Evolutionary conservation across 2,329 filamentous ascomycete genomes (phyloP).

Genomic region (Tolypocladium amazonense): DNA sequence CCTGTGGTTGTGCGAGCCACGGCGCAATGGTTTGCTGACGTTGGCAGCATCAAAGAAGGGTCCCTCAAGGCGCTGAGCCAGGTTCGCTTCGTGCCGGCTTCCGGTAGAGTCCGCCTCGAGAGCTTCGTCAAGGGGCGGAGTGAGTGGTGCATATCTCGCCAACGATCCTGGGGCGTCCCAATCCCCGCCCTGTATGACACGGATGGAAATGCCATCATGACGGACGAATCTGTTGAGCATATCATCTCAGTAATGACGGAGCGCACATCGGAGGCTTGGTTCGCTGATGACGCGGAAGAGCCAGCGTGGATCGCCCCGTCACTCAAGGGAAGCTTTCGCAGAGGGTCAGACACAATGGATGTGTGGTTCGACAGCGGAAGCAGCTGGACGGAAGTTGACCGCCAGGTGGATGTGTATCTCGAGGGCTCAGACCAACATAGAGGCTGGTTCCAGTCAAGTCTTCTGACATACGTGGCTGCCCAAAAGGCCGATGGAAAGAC

Average conservation of each 20-base stretch:
- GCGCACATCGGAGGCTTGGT: constrained; percentile 87
- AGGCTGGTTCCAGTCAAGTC: constrained; percentile 96
- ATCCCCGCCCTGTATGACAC: constrained; percentile 82
- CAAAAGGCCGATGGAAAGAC: constrained; percentile 27
- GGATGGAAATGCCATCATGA: constrained; percentile 66
- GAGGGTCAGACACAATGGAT: constrained; percentile 94
- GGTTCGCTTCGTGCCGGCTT: constrained; percentile 70
- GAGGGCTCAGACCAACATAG: constrained; percentile 95
- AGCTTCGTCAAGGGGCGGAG: constrained; percentile 80
- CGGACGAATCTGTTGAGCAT: constrained; percentile 67
- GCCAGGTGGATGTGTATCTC: constrained; percentile 73
- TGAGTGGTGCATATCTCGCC: constrained; percentile 97
- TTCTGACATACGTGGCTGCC: constrained; percentile 73
- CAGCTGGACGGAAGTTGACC: constrained; percentile 61
- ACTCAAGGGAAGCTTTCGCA: constrained; percentile 51
- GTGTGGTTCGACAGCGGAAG: constrained; percentile 99
- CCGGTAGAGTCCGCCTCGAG: constrained; percentile 63
- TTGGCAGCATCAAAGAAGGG: constrained; percentile 66
- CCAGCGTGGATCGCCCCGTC: constrained; percentile 63
- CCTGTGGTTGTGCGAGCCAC: constrained; percentile 88
- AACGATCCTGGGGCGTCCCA: constrained; percentile 91
- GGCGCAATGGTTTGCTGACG: constrained; percentile 95
- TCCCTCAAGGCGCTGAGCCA: constrained; percentile 59
- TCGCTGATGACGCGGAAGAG: constrained; percentile 71
- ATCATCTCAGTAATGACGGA: constrained; percentile 70